Percentiles rank a stretch among this genome's conserved stretches.
Conservation (phyloP, 2,329 filamentous ascomycete species). For the Tolypocladium ovalisporum region DNA sequence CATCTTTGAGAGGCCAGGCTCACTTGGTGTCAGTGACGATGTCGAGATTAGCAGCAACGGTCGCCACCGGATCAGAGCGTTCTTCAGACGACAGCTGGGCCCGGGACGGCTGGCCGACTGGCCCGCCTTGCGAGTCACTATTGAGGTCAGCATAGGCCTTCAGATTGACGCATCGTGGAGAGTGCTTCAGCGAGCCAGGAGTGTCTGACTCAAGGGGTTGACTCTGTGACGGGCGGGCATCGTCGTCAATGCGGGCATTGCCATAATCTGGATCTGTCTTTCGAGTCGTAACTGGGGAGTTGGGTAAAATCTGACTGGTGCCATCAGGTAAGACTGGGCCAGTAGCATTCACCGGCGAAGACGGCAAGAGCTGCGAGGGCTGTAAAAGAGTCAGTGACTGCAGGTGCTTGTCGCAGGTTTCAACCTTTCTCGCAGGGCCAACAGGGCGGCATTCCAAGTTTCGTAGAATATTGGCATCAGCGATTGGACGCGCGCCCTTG, state of each 20-base stretch:
- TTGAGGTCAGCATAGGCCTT: constrained; percentile 2
- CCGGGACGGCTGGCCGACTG: constrained; percentile 2
- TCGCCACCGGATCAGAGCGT: neutral
- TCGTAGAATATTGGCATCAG: constrained; percentile 24
- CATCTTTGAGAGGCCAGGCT: neutral
- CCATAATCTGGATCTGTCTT: neutral
- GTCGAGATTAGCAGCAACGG: neutral
- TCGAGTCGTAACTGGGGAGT: neutral
- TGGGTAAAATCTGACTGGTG: neutral
- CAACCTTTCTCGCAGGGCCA: constrained; percentile 19
- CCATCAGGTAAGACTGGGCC: neutral
- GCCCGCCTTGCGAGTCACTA: neutral
- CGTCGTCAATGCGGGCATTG: neutral
- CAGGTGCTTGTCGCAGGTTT: neutral
- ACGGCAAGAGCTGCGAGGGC: neutral
- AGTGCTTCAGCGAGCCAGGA: constrained; percentile 11
- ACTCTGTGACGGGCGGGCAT: constrained; percentile 1
- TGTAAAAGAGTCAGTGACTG: neutral
- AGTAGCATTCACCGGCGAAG: neutral
- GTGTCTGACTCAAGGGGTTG: neutral
- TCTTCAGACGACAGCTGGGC: constrained; percentile 10
- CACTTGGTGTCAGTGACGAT: neutral
- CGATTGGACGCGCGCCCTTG: constrained; percentile 29
- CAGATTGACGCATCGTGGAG: constrained; percentile 13
- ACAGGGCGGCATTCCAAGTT: constrained; percentile 28